Evolutionary conservation across 2,329 filamentous ascomycete species (phyloP).

Genomic region (Aureobasidium sp.): DNA sequence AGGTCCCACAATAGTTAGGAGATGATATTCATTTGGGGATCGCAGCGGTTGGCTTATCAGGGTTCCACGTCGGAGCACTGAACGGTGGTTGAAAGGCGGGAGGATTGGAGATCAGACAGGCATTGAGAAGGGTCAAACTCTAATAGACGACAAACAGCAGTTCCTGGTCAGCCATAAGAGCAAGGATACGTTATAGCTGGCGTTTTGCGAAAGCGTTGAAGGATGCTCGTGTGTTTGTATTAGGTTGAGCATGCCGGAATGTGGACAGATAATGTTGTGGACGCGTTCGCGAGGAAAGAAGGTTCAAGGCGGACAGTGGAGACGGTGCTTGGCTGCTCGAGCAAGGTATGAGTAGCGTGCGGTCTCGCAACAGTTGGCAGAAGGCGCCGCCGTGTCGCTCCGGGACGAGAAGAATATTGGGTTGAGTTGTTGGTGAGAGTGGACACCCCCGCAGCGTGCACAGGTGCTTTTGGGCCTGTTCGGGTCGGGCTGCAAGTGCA

Average conservation of each 20-base stretch:
- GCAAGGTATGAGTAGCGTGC: not conserved
- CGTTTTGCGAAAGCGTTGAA: not conserved
- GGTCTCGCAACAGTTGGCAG: not conserved
- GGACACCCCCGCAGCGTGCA: not conserved
- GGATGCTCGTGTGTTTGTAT: not conserved
- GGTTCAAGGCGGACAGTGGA: conserved; percentile 4
- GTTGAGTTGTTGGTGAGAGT: not conserved
- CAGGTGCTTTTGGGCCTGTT: not conserved
- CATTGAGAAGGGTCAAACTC: not conserved
- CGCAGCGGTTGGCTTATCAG: not conserved
- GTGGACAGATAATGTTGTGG: not conserved
- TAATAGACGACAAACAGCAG: conserved; percentile 3
- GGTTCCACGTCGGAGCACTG: not conserved
- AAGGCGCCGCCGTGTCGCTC: not conserved
- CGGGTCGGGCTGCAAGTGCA: conserved; percentile 2
- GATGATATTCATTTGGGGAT: not conserved
- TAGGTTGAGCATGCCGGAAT: not conserved
- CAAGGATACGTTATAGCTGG: no score
- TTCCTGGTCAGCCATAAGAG: not conserved
- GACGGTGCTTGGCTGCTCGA: not conserved
- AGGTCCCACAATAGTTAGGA: not conserved
- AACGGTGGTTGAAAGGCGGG: not conserved
- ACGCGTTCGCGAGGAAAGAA: not conserved
- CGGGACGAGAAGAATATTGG: not conserved
- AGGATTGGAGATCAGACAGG: not conserved